Conservation (phyloP, 1,284 basidiomycete genomes). For the Anthracocystis walkeri region DNA sequence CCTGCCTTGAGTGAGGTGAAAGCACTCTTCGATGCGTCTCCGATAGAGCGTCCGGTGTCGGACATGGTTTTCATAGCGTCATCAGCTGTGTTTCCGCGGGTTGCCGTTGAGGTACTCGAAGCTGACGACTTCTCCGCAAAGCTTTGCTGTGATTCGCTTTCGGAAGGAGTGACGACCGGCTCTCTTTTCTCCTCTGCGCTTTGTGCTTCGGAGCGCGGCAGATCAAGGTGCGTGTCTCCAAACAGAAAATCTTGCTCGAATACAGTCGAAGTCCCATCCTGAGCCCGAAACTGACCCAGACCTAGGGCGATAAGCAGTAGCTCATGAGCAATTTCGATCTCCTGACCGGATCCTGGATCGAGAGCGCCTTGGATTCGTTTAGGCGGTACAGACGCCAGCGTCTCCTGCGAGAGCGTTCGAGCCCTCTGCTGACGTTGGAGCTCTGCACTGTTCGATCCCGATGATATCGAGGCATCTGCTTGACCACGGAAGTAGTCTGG, state of each 20-base stretch:
- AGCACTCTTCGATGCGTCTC: slow-evolving; percentile 37
- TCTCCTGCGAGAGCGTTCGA: slow-evolving; percentile 22
- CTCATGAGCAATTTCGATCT: slow-evolving; percentile 58
- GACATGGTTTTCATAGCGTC: slow-evolving; percentile 22
- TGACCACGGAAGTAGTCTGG: slow-evolving; percentile 32
- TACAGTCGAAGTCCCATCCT: slow-evolving; percentile 56
- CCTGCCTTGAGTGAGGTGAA: slow-evolving; percentile 44
- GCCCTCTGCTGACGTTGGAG: slow-evolving; percentile 18
- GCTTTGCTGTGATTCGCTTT: not conserved
- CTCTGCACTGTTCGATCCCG: slow-evolving; percentile 6
- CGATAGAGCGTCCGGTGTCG: slow-evolving; percentile 32
- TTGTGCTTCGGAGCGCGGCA: slow-evolving; percentile 9
- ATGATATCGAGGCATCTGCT: not conserved
- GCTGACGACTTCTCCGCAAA: not conserved
- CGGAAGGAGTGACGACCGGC: not conserved
- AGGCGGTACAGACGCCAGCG: slow-evolving; percentile 7
- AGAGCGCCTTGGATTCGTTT: slow-evolving; percentile 43
- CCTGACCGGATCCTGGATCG: slow-evolving; percentile 36
- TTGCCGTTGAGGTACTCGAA: not conserved
- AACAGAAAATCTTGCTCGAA: slow-evolving; percentile 62
- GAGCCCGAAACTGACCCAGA: slow-evolving; percentile 58
- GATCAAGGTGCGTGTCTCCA: slow-evolving; percentile 46
- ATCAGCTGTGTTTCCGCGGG: slow-evolving; percentile 3
- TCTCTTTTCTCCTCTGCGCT: not conserved
- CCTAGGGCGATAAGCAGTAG: slow-evolving; percentile 60